Evolutionary conservation across 805 yeast genomes (phyloP), one percentile per base, ranked within the genome.

Genomic region (Candida endomychidarum): DNA sequence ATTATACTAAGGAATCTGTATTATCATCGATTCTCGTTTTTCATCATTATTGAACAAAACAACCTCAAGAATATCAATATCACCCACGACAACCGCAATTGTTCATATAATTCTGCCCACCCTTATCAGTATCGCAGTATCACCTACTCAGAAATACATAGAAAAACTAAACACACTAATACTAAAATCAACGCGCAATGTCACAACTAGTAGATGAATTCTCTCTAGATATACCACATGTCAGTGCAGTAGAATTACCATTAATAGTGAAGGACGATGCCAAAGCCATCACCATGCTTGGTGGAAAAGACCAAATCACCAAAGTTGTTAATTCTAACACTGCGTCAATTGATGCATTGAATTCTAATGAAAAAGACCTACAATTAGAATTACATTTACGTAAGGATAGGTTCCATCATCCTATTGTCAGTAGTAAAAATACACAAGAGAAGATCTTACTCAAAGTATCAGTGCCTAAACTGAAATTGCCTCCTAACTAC

Each of bases 171-270:
- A n/a, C n/a, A n/a, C n/a, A n/a, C n/a, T n/a, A n/a, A n/a, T n/a
- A n/a, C n/a, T 10, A n/a, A 20, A 11, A n/a, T 7, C 20, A 37
- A 24, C 11, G 42, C 42, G 48, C 19, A 33, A 33, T 33, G 16
- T 29, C 40, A 17, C 34, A 41, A 30, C 16, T 54, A 12, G 86
- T 86, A 1, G 70, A 73, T 34, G 77, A 74, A 48, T 75, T 74
- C 53, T 74, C 84, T 8, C 60, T 86, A 53, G 93, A 86, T 49
- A 71, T 86, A 1, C 93, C 95, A 7, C 80, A 81, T 50, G 79
- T 80, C 17, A 72, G 85, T 4, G 76, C 90, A 2, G 75, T 90
- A 12, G 97, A 90, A 54, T 72, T 84, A 43, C 97, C 97, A 0
- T 61, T 88, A 21, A 70, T 73, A 12, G 90, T 90, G 6, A 70